These are phyloP conservation scores for Eimeria falciformis DNA, from an alignment of 169 alveolate species.

Conservation along the genomic window DNA sequence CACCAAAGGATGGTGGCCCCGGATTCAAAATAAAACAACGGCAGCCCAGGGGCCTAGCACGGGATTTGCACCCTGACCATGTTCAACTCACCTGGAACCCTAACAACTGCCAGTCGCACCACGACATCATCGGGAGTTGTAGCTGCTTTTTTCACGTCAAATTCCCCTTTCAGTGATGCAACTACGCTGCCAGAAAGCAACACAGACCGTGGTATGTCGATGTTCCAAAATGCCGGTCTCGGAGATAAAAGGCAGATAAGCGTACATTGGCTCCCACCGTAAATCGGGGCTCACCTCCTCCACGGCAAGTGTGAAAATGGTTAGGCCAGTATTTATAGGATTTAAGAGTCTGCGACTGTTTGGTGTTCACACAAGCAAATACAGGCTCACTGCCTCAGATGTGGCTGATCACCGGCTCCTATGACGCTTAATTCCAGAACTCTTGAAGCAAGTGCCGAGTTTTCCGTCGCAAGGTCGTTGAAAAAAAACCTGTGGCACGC, in stretches of 20 bases:
- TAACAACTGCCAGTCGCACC: slow-evolving; percentile 54
- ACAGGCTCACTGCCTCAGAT: slow-evolving; percentile 24
- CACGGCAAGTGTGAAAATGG: too few relatives aligned
- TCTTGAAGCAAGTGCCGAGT: slow-evolving; percentile 41
- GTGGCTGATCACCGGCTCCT: background rate
- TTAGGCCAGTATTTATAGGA: too few relatives aligned
- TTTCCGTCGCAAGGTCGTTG: slow-evolving; percentile 51
- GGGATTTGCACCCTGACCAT: background rate
- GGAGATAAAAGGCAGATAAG: too few relatives aligned
- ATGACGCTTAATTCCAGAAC: slow-evolving; percentile 11
- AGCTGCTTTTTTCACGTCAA: slow-evolving; percentile 8
- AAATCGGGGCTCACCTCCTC: too few relatives aligned
- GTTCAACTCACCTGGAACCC: slow-evolving; percentile 46
- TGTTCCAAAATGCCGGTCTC: too few relatives aligned
- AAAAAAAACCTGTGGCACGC: slow-evolving; percentile 50
- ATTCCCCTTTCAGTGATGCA: slow-evolving; percentile 47
- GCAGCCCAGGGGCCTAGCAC: too few relatives aligned
- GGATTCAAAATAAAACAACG: too few relatives aligned
- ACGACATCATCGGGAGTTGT: slow-evolving; percentile 27
- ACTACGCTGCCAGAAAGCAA: slow-evolving; percentile 39
- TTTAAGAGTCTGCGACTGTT: too few relatives aligned
- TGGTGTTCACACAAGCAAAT: too few relatives aligned
- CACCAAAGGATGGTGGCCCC: too few relatives aligned
- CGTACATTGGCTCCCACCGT: too few relatives aligned
- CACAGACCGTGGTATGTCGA: too few relatives aligned